Conservation (phyloP, 352 stramenopile species). For the Phytopythium mirpurense region DNA sequence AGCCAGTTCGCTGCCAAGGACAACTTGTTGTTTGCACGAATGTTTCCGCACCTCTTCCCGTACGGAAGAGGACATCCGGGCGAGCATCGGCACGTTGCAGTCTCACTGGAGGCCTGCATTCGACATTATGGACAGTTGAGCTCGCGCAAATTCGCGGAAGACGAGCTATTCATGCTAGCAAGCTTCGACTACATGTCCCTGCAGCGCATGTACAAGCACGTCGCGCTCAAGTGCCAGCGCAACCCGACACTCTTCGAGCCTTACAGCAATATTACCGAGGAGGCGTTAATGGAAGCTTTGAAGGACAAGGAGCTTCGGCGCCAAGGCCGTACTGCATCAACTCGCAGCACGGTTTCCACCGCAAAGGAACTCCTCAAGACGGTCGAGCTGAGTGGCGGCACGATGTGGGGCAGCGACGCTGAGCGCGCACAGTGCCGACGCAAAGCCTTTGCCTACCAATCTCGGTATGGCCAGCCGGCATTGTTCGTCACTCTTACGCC, state of each 20-base stretch:
- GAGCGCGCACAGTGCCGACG: background rate
- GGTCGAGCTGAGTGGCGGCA: background rate
- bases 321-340: background rate
- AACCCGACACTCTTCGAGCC: background rate
- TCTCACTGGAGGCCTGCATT: background rate
- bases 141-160: background rate
- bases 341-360: background rate
- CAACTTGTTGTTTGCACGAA: background rate
- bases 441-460: background rate
- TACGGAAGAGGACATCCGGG: background rate
- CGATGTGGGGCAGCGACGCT: background rate
- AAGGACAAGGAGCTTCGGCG: background rate
- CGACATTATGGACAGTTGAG: background rate
- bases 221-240: background rate
- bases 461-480: background rate
- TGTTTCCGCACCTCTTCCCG: background rate
- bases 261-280: background rate
- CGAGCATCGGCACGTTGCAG: background rate
- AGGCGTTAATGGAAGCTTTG: background rate
- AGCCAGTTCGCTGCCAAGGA: background rate
- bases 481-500: background rate
- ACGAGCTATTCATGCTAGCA: background rate
- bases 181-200: background rate
- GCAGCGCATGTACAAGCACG: background rate
- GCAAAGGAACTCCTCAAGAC: background rate